Conservation (phyloP, 257 asterid genomes). For the Misopates orontium region DNA sequence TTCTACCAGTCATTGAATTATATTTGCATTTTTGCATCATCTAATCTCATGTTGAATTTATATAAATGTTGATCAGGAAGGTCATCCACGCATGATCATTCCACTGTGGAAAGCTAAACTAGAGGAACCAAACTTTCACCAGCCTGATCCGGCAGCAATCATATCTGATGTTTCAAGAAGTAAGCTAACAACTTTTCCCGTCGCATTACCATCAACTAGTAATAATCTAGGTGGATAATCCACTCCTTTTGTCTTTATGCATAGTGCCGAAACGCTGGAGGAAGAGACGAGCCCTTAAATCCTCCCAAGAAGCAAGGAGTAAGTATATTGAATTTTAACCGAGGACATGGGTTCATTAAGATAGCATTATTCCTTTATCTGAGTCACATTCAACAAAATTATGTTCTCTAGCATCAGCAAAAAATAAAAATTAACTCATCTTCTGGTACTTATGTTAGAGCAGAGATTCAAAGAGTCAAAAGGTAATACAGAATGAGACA, state of each 20-base stretch:
- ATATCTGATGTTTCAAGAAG: constrained; percentile 66
- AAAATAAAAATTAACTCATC: too few species aligned
- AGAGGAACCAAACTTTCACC: constrained; percentile 77
- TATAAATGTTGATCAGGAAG: constrained; percentile 59
- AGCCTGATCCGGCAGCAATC: constrained; percentile 68
- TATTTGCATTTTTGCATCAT: too few species aligned
- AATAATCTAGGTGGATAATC: constrained; percentile 24
- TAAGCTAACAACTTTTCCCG: constrained; percentile 40
- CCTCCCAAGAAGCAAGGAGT: constrained; percentile 78
- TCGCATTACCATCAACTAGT: constrained; percentile 19
- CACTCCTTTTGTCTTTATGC: constrained; percentile 40
- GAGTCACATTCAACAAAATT: background rate
- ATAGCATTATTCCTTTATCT: too few species aligned
- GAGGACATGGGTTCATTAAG: background rate
- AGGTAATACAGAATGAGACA: too few species aligned
- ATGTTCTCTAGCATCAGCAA: constrained; percentile 8
- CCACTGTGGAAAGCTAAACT: constrained; percentile 93
- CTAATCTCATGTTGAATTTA: background rate
- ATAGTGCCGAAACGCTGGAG: constrained; percentile 83
- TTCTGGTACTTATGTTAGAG: too few species aligned
- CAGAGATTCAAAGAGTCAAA: too few species aligned
- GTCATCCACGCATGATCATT: constrained; percentile 74
- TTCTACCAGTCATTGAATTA: too few species aligned
- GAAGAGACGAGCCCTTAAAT: constrained; percentile 58
- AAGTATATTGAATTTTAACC: constrained; percentile 57